These are phyloP conservation scores for Trichoderma atroviride DNA, from an alignment of 2,329 filamentous ascomycete genomes.

Conservation along the genomic window DNA sequence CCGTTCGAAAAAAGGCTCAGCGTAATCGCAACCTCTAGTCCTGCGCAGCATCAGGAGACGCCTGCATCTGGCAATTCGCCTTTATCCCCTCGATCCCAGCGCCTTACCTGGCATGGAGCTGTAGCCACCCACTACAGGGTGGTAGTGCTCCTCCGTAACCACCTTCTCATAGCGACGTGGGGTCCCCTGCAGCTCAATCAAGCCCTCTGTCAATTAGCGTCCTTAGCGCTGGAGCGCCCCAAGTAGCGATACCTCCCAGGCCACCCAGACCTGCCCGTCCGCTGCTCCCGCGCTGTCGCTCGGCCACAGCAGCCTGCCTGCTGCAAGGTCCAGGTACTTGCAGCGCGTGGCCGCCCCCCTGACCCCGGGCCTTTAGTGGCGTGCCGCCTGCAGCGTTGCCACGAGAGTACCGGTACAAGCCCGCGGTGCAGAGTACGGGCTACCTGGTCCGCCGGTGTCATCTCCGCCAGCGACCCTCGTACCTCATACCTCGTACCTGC, in stretches of 20 bases:
- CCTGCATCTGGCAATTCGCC: not conserved
- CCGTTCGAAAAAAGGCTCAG: not conserved
- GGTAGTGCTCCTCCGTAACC: not conserved
- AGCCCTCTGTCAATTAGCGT: not conserved
- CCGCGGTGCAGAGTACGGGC: not conserved
- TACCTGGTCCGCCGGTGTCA: conserved; percentile 1
- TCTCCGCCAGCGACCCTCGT: conserved; percentile 9
- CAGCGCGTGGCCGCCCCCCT: not conserved
- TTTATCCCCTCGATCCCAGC: conserved; percentile 1
- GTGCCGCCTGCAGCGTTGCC: conserved; percentile 24
- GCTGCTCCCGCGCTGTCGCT: not conserved
- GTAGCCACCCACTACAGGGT: not conserved
- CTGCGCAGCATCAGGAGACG: conserved; percentile 1
- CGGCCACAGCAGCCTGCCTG: not conserved
- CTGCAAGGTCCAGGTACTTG: conserved; percentile 12
- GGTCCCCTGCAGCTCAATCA: conserved; percentile 16
- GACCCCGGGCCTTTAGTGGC: conserved; percentile 13
- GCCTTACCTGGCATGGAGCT: conserved; percentile 2
- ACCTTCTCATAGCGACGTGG: conserved; percentile 15
- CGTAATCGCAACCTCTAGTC: not conserved
- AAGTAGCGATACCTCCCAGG: not conserved
- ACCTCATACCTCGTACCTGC: conserved; percentile 25
- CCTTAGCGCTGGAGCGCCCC: conserved; percentile 5
- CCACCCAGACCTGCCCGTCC: not conserved
- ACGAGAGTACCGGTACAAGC: conserved; percentile 11